Evolutionary conservation across 2,329 filamentous ascomycete genomes (phyloP).

Genomic region (Colletotrichum caudatum): DNA sequence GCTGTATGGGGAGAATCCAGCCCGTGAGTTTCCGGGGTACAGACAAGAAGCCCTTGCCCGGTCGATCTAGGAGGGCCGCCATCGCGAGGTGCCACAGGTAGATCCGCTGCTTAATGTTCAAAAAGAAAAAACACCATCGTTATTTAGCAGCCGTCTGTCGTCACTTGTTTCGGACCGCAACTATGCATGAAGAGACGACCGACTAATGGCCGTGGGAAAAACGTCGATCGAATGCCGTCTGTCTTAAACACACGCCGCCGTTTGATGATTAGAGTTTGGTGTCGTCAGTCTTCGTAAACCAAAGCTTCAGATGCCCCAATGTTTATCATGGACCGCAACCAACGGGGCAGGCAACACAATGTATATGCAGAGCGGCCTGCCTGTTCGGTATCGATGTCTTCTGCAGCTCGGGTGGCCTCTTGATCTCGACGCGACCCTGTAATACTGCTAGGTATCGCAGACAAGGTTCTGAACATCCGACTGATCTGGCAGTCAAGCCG

Average conservation of each 20-base stretch:
- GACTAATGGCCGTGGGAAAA: slow-evolving; percentile 12
- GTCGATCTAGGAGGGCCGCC: not conserved
- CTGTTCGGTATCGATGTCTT: not conserved
- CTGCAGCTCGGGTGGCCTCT: not conserved
- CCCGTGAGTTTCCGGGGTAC: slow-evolving; percentile 8
- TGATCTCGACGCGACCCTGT: not conserved
- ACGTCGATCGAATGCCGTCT: slow-evolving; percentile 8
- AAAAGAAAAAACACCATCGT: not conserved
- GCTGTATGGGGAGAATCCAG: slow-evolving; percentile 17
- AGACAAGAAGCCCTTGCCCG: not conserved
- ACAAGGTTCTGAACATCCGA: not conserved
- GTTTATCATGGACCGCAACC: not conserved
- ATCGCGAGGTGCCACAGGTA: slow-evolving; percentile 2
- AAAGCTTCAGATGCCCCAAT: not conserved
- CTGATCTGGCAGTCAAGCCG: not conserved
- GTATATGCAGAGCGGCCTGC: not conserved
- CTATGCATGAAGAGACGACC: slow-evolving; percentile 6
- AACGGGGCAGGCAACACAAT: not conserved
- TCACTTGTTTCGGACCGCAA: slow-evolving; percentile 15
- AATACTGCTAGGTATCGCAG: not conserved
- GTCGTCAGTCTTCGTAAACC: not conserved
- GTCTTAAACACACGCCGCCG: slow-evolving; percentile 8
- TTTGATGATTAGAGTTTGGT: not conserved
- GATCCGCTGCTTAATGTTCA: slow-evolving; percentile 1
- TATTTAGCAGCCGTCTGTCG: slow-evolving; percentile 13